Evolutionary conservation across 768 basidiomycete species (phyloP).

Genomic region (Russula brevipes): DNA sequence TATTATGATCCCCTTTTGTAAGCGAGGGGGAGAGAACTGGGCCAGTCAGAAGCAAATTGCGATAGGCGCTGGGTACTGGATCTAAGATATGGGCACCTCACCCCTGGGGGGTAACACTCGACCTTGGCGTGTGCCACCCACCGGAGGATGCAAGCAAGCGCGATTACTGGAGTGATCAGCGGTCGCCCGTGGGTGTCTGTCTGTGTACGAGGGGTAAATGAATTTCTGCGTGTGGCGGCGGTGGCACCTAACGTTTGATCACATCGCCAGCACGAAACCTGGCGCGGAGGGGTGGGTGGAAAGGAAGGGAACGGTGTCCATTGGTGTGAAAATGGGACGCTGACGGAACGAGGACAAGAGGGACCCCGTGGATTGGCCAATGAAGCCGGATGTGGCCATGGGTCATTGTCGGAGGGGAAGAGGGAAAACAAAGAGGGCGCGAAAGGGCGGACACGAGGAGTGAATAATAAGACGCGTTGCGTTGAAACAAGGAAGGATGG

Average conservation of each 20-base stretch:
- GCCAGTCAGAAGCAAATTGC: neutral
- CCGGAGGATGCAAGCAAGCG: conserved; percentile 1
- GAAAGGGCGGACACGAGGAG: conserved; percentile 11
- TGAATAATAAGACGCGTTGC: conserved; percentile 13
- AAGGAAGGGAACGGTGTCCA: conserved; percentile 12
- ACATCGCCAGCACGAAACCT: conserved; percentile 13
- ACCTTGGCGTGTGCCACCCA: neutral
- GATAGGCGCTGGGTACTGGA: neutral
- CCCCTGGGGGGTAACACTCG: conserved; percentile 4
- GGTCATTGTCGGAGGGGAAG: conserved; percentile 4
- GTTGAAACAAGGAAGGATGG: conserved; percentile 1
- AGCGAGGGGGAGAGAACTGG: neutral
- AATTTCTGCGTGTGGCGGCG: conserved; percentile 6
- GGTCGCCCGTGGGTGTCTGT: neutral
- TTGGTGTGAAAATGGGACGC: conserved; percentile 10
- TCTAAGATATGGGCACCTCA: conserved; percentile 5
- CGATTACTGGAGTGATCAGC: conserved; percentile 20
- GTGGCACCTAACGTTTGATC: conserved; percentile 21
- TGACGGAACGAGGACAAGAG: conserved; percentile 14
- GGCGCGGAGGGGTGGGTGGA: neutral
- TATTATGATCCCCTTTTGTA: conserved; percentile 5
- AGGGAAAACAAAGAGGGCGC: conserved; percentile 7
- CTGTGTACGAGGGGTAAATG: neutral
- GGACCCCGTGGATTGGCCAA: conserved; percentile 6
- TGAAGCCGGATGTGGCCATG: neutral